Base-by-base conservation (phyloP, 2,329 filamentous ascomycete genomes). In the Stagonosporopsis cucurbitacearum region DNA sequence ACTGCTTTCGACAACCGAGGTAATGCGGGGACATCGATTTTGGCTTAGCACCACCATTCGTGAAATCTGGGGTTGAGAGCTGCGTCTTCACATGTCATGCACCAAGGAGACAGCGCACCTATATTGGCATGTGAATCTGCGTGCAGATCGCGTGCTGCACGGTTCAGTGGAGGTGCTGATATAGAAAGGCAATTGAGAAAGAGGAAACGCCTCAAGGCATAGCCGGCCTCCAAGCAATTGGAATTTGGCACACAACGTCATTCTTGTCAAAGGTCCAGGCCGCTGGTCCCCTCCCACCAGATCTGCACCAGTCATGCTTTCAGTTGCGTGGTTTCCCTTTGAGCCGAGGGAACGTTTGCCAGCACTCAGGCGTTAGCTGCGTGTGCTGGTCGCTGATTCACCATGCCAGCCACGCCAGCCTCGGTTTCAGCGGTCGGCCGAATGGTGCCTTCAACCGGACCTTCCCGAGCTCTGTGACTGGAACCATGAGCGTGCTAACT, bases 361-460 rank as follows among this genome's bases (percentile, higher is more conserved):
- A 60, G 40, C 48, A 54, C 35, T 60, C 35, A 25, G 57, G 59
- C 52, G 44, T 44, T 53, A 55, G 54, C 28, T 37, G 39, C 53
- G 43, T 36, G 49, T 57, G 46, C 53, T 48, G 58, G 47, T 42
- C 42, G 48, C 51, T 59, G 49, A 62, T 55, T 60, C 57, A 59
- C 47, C 41, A 41, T 50, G 52, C 40, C 58, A 62, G 54, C 59
- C 63, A 64, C 70, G 69, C 69, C 67, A 70, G 60, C 70, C 70
- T 70, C 67, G 70, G 60, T 41, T 58, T 60, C 61, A 52, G 58
- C 32, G 45, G 61, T 73, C 70, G 70, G 70, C 36, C 69, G 70
- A 74, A 73, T 74, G 70, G 69, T 71, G 52, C 60, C 62, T 56
- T 70, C 65, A 72, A 59, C 71, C 71, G 70, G 63, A 50, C 58